Base-by-base conservation (phyloP, 805 yeast genomes). In the Myxozyma kluyveri region DNA sequence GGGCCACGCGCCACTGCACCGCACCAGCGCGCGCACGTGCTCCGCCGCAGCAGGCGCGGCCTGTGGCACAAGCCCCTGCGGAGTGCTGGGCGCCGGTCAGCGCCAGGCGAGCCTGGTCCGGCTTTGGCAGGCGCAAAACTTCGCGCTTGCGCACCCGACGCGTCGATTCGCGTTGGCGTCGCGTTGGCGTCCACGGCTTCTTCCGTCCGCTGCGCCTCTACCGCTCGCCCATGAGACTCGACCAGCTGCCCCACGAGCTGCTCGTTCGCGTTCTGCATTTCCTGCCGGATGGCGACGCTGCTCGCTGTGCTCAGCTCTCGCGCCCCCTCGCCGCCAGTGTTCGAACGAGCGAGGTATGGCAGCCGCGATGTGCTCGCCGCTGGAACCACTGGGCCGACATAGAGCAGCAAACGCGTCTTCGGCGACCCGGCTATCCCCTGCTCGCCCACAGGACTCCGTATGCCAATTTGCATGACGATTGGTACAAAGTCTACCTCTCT, bases 221-320 rank as follows among this genome's bases (percentile, higher is more conserved):
- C n/a, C n/a, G n/a, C n/a, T n/a, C n/a, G n/a, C n/a, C n/a, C n/a
- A n/a, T n/a, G n/a, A n/a, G n/a, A n/a, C n/a, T 43, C 9, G 10
- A 12, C 4, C 7, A 19, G 39, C 45, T 50, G 18, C 54, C 54
- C 19, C 26, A 22, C 18, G 54, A 50, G 35, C 35, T 50, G n/a
- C 29, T 50, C 14, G 27, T 44, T 2, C 50, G 42, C 36, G 31
- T 50, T 3, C 41, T 33, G 19, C 43, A 14, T 14, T 32, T 29
- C 21, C 37, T 50, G 21, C n/a, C 18, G 17, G 54, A 50, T 27
- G 7, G 6, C 9, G 54, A 50, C 24, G 14, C 45, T 39, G 33
- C 45, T 45, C 12, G 41, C 2, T 21, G 32, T 14, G 22, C 39
- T 14, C 17, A 31, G 21, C 39, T 27, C 18, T 18, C 17, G 36